Conservation (phyloP, 352 stramenopile genomes). For the Ophiocytium majus region DNA sequence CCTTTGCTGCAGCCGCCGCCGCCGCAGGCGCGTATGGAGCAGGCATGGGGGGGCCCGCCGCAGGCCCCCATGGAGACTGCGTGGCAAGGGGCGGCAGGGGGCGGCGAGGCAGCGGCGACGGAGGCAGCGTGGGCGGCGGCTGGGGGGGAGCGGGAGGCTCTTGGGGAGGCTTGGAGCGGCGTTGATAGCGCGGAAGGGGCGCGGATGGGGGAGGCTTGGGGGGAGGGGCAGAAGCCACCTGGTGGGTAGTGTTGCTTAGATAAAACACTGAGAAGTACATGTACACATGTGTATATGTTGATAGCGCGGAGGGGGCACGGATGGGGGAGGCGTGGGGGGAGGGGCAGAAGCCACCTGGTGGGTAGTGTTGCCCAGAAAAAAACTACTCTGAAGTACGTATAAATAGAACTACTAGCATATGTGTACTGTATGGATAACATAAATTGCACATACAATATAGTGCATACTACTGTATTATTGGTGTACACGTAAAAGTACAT, state of each 20-base stretch:
- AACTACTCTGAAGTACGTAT: neutral
- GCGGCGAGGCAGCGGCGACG: neutral
- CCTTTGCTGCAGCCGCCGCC: neutral
- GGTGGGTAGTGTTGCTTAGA: neutral
- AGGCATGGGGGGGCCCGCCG: neutral
- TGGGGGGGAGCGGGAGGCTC: neutral
- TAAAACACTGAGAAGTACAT: neutral
- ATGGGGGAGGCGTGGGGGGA: neutral
- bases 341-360: neutral
- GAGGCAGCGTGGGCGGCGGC: neutral
- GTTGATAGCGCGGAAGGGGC: constrained; percentile 27
- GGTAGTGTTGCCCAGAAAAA: neutral
- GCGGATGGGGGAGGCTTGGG: constrained; percentile 16
- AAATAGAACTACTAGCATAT: too few relatives aligned
- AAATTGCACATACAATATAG: neutral
- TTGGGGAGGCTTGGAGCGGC: constrained; percentile 37
- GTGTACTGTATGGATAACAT: too few relatives aligned
- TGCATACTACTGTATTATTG: neutral
- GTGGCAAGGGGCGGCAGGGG: neutral
- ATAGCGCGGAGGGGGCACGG: neutral
- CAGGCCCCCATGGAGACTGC: neutral
- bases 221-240: neutral
- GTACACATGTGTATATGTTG: neutral
- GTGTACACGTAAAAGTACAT: neutral
- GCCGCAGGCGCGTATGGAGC: neutral